A percentile compares a stretch with the other conserved stretches of the same genome.
These are phyloP conservation scores for Epichloe hybrida DNA, from an alignment of 2,329 filamentous ascomycete genomes.

Conservation along the genomic window DNA sequence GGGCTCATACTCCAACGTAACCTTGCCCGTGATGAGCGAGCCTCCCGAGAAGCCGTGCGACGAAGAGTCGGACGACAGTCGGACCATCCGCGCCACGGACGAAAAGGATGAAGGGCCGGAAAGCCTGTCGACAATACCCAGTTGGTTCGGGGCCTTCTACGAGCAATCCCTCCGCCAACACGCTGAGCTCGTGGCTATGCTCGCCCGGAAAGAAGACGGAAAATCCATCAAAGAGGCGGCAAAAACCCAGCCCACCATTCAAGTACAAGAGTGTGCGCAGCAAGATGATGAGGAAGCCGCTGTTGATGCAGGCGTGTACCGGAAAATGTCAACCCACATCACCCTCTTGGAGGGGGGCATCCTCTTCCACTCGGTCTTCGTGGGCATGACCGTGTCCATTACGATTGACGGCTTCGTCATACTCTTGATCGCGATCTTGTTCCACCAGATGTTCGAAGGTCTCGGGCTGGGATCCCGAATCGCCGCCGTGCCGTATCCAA, in stretches of 20 bases:
- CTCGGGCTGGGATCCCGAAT: conserved; percentile 60
- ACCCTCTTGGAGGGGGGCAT: conserved; percentile 65
- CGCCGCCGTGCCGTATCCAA: conserved; percentile 48
- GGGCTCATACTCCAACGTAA: not conserved
- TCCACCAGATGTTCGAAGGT: conserved; percentile 59
- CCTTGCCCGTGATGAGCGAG: not conserved
- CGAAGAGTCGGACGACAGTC: not conserved
- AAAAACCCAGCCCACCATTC: conserved; percentile 17
- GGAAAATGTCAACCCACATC: conserved; percentile 58
- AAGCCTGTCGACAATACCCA: conserved; percentile 33
- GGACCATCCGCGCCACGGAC: no score
- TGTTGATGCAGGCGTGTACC: conserved; percentile 34
- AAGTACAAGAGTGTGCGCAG: conserved; percentile 13
- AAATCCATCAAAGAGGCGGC: conserved; percentile 6
- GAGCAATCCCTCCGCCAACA: conserved; percentile 49
- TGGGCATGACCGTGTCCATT: conserved; percentile 59
- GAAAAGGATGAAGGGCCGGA: conserved; percentile 13
- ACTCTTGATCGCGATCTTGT: conserved; percentile 54
- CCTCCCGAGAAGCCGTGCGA: not conserved
- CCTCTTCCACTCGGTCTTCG: conserved; percentile 65
- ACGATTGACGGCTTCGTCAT: conserved; percentile 54
- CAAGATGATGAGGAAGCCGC: conserved; percentile 31
- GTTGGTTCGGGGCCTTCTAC: conserved; percentile 50
- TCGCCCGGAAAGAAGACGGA: conserved; percentile 21
- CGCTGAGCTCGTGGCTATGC: conserved; percentile 42